phyloP scores from a whole-genome alignment of 2,329 filamentous ascomycete genomes.

The Calonectria honghensis region DNA sequence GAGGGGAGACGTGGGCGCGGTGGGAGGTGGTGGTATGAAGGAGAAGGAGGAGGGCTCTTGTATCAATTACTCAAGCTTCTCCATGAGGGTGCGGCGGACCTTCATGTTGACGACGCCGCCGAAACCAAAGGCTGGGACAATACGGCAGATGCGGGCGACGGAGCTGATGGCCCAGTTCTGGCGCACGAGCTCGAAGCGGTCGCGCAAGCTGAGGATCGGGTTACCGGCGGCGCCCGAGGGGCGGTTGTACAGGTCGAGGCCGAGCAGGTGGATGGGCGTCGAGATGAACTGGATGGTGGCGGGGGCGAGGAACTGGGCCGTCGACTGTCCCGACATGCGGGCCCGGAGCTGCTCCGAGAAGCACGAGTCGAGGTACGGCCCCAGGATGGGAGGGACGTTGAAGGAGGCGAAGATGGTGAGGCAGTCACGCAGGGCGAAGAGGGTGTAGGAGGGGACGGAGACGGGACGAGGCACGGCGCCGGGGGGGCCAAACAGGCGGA shows the following conservation, averaged over 20 bases:
- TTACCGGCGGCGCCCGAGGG: constrained; percentile 60
- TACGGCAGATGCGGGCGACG: constrained; percentile 85
- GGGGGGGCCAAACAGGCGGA: constrained; percentile 84
- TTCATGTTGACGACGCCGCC: constrained; percentile 90
- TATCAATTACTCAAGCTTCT: constrained; percentile 66
- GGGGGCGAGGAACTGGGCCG: constrained; percentile 88
- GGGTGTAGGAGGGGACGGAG: constrained; percentile 80
- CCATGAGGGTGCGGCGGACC: constrained; percentile 81
- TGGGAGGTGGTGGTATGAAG: neutral
- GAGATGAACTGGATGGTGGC: constrained; percentile 86
- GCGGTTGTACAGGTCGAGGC: constrained; percentile 90
- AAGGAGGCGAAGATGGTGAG: constrained; percentile 94
- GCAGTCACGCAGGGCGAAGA: constrained; percentile 90
- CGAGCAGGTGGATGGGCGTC: constrained; percentile 90
- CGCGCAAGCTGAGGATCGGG: constrained; percentile 64
- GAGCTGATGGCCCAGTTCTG: constrained; percentile 86
- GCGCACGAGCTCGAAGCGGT: constrained; percentile 81
- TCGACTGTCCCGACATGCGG: constrained; percentile 71
- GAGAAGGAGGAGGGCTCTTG: neutral
- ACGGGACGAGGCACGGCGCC: constrained; percentile 73
- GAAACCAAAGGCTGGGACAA: constrained; percentile 91
- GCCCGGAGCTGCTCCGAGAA: constrained; percentile 69
- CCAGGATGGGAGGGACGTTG: constrained; percentile 88
- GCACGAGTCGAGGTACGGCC: constrained; percentile 77
- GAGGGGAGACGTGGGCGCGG: neutral